These are phyloP conservation scores for Wickerhamiella alocasiicola DNA, from an alignment of 805 yeast genomes.

Conservation along the genomic window DNA sequence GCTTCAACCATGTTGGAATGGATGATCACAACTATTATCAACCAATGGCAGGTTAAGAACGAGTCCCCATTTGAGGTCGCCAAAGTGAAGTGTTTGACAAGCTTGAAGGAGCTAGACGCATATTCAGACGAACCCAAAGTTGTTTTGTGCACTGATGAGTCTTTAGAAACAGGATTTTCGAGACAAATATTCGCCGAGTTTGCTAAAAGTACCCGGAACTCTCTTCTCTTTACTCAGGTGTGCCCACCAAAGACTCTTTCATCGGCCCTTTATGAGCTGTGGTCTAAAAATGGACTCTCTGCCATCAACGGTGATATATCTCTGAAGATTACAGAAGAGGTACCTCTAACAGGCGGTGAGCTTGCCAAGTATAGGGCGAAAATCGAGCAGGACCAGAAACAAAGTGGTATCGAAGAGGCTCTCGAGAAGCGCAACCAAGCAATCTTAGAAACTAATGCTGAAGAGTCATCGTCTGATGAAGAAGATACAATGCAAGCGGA, in stretches of 20 bases:
- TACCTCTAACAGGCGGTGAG: slow-evolving; percentile 28
- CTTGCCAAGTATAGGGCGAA: slow-evolving; percentile 22
- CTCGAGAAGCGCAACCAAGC: slow-evolving; percentile 29
- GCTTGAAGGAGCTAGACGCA: slow-evolving; percentile 34
- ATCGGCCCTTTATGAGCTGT: slow-evolving; percentile 33
- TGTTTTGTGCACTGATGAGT: slow-evolving; percentile 62
- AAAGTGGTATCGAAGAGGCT: slow-evolving; percentile 24
- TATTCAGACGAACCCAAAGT: slow-evolving; percentile 44
- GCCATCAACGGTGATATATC: slow-evolving; percentile 14
- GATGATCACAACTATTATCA: slow-evolving; percentile 82
- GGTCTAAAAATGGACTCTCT: slow-evolving; percentile 26
- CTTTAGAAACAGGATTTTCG: slow-evolving; percentile 49
- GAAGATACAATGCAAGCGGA: slow-evolving; percentile 15
- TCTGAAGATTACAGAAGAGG: slow-evolving; percentile 16
- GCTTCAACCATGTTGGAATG: slow-evolving; percentile 90
- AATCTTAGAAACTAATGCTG: slow-evolving; percentile 28
- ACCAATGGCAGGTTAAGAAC: slow-evolving; percentile 67
- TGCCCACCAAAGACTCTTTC: slow-evolving; percentile 39
- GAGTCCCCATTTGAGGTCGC: slow-evolving; percentile 68
- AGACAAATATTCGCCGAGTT: slow-evolving; percentile 32
- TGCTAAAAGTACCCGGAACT: slow-evolving; percentile 52
- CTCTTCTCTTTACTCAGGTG: slow-evolving; percentile 64
- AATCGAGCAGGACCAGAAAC: slow-evolving; percentile 19
- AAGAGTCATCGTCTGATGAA: slow-evolving; percentile 21
- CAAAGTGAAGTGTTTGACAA: slow-evolving; percentile 46